phyloP scores from a whole-genome alignment of 176 grass and related monocot genomes.

The Eragrostis curvula region DNA sequence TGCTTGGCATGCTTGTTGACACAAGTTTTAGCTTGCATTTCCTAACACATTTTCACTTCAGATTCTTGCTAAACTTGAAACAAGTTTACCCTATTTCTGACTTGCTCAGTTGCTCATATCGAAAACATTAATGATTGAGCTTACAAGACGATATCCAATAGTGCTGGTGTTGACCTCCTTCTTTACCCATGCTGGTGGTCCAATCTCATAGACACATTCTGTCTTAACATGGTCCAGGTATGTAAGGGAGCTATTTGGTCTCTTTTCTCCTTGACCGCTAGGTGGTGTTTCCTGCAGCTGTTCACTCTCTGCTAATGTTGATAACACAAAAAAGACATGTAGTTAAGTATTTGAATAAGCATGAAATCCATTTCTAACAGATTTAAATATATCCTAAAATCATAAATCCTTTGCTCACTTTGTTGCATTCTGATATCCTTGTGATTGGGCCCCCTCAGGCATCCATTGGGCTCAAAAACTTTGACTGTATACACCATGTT shows the following conservation, averaged over 20 bases:
- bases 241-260: background rate
- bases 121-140: background rate
- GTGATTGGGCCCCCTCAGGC: too few species aligned
- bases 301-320: too few species aligned
- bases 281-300: background rate
- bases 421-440: too few species aligned
- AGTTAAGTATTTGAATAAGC: too few species aligned
- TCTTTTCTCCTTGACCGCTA: background rate
- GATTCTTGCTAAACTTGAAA: background rate
- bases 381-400: too few species aligned
- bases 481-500: too few species aligned
- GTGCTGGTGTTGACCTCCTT: slow-evolving; percentile 10
- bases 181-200: slow-evolving; percentile 20
- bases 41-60: background rate
- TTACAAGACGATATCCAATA: background rate
- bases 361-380: too few species aligned
- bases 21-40: too few species aligned
- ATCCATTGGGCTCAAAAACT: too few species aligned
- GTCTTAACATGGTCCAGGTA: background rate
- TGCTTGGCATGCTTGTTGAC: too few species aligned
- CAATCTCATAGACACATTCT: background rate
- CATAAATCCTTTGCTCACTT: too few species aligned
- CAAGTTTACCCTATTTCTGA: background rate
- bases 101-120: background rate
- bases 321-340: too few species aligned